A percentile compares a stretch with the other conserved stretches of the same genome.
These are phyloP conservation scores for Parastagonospora nodorum DNA, from an alignment of 2,329 filamentous ascomycete species.

Conservation along the genomic window DNA sequence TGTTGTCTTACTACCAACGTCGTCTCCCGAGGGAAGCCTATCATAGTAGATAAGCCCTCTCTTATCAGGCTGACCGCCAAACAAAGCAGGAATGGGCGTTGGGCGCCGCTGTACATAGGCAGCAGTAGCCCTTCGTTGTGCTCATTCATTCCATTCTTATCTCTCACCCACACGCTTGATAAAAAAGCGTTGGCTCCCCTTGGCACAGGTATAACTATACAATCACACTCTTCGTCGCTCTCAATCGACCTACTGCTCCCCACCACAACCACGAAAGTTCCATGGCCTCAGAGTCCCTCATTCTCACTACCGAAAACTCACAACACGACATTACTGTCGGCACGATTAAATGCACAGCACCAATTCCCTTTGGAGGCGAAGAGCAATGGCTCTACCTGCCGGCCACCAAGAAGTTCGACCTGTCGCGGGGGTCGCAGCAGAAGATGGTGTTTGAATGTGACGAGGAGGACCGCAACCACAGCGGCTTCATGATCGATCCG, in stretches of 20 bases:
- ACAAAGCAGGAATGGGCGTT: constrained; percentile 17
- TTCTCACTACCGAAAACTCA: constrained; percentile 18
- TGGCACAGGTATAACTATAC: neutral
- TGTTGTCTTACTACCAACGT: constrained; percentile 5
- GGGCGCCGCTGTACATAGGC: constrained; percentile 1
- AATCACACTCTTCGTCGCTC: neutral
- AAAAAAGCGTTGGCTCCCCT: neutral
- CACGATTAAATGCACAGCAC: constrained; percentile 44
- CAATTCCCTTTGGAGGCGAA: constrained; percentile 49
- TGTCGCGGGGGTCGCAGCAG: constrained; percentile 44
- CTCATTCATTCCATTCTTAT: neutral
- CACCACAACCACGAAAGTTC: neutral
- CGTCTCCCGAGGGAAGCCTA: constrained; percentile 33
- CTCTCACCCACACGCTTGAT: neutral
- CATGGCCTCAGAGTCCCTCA: constrained; percentile 22
- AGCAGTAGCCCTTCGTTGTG: neutral
- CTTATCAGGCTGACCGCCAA: constrained; percentile 29
- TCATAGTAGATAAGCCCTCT: constrained; percentile 28
- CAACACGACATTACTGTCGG: constrained; percentile 27
- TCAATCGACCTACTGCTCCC: neutral
- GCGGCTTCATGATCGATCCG: constrained; percentile 50
- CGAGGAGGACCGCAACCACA: constrained; percentile 47
- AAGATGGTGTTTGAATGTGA: constrained; percentile 49
- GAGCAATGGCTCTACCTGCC: constrained; percentile 50
- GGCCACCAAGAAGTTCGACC: constrained; percentile 49